Evolutionary conservation across 345 rosid genomes (phyloP), one percentile per base, ranked within the genome.

Genomic region (Citrus australasica): DNA sequence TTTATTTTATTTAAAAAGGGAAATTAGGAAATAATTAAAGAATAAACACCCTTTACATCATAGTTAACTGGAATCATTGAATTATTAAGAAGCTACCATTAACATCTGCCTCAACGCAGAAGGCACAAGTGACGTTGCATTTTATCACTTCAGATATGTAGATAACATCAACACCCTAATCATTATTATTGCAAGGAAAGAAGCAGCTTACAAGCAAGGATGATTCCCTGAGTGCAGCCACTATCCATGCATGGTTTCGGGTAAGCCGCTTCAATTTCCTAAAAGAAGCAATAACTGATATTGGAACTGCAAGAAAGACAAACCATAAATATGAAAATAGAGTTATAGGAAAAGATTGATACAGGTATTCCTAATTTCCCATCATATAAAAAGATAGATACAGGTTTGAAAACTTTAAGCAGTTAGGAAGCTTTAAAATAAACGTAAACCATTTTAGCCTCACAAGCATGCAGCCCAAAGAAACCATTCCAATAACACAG

Each of bases 201-300:
- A 67, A 53, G 74, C 56, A 68, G 78, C 91, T 85, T 85, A 95
- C 99, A 81, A 93, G 90, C 76, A 87, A 78, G 55, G 96, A 86
- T 3, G 98, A 93, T 74, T 93, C 99, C 86, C 79, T 88, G 27
- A 93, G 91, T 10, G 97, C 95, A 71, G 85, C 83, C 53, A 75
- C 87, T 61, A 91, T 87, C 71, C 81, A 61, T 56, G 86, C 79
- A 83, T 75, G 78, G 78, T 88, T 89, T 79, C 79, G 85, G 19
- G 94, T 86, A 76, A 95, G 95, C 85, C 88, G 92, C 82, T 95
- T 95, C 92, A 92, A 84, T 86, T 88, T 95, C 82, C 85, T 85
- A 76, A 91, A 95, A 21, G 96, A 87, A 67, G 91, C 90, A 82
- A 95, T 83, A 74, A 84, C 38, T n/a, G 91, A 69, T 67, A 92